Base-by-base conservation (phyloP, 805 yeast genomes). In the Novakomyces olei region DNA sequence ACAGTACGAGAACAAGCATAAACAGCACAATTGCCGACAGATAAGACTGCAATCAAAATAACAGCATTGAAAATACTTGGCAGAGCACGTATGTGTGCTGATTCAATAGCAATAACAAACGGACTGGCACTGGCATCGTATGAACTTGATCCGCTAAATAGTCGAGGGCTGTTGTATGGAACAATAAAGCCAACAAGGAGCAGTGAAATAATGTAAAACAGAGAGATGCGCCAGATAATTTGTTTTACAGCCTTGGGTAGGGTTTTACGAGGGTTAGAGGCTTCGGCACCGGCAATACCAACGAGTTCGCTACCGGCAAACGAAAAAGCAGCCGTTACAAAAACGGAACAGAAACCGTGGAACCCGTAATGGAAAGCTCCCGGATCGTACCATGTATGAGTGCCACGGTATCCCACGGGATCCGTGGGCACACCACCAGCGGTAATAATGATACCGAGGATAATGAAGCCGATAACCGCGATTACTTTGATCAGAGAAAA, bases 231-330 rank as follows among this genome's bases (percentile, higher is more conserved):
- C 85, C 88, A 76, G 55, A 78, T 74, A 2, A 75, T 79, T 54
- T 77, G 83, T 52, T 76, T 76, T 37, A 72, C 67, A 29, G 85
- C 81, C 33, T 63, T 60, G 26, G 85, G 88, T 34, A 75, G 61
- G 2, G 76, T 53, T 36, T 58, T 58, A 43, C 73, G 58, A 29
- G 88, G 85, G 49, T 75, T 66, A 22, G 53, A 63, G 17, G 79
- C 61, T 51, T 77, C 91, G 6, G 85, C 83, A 22, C 83, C 77
- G 9, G 81, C 76, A 26, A 76, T 58, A 34, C 81, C 79, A 27
- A 67, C 65, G 42, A 76, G 57, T 51, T 76, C 88, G 12, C 78
- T 65, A 37, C 88, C 85, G 23, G 75, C 67, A 45, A 69, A 77
- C 8, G 79, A 64, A 49, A 75, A 77, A 0, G 83, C 80, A 10